Conservation (phyloP, 2,329 filamentous ascomycete genomes). For the Rutstroemia sp. region DNA sequence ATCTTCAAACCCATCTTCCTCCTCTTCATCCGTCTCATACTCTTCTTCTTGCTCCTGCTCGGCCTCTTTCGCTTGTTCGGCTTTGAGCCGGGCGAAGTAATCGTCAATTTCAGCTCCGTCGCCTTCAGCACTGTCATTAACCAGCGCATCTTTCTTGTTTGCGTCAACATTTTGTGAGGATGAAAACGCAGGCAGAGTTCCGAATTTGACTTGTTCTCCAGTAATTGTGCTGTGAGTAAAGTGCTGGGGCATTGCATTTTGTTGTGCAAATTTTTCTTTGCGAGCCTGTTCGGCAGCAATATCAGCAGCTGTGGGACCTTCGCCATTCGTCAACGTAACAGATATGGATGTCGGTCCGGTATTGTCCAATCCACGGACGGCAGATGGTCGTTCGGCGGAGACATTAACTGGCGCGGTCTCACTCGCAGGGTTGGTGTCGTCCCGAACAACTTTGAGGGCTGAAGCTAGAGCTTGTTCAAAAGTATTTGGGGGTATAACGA, state of each 20-base stretch:
- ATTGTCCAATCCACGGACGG: slow-evolving; percentile 61
- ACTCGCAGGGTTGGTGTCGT: slow-evolving; percentile 58
- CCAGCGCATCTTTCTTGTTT: slow-evolving; percentile 40
- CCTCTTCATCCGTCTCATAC: slow-evolving; percentile 41
- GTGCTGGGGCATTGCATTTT: slow-evolving; percentile 66
- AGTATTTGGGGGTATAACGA: slow-evolving; percentile 65
- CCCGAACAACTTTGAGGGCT: slow-evolving; percentile 56
- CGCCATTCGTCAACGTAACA: slow-evolving; percentile 59
- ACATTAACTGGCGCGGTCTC: slow-evolving; percentile 51
- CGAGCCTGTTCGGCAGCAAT: slow-evolving; percentile 56
- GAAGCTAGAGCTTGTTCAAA: slow-evolving; percentile 62
- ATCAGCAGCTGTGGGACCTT: slow-evolving; percentile 60
- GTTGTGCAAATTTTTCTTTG: slow-evolving; percentile 57
- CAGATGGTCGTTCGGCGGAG: slow-evolving; percentile 49
- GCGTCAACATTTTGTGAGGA: slow-evolving; percentile 31
- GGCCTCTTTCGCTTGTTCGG: slow-evolving; percentile 46
- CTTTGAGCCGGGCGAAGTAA: slow-evolving; percentile 60
- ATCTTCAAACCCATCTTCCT: slow-evolving; percentile 41
- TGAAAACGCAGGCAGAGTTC: slow-evolving; percentile 32
- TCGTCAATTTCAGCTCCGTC: slow-evolving; percentile 55
- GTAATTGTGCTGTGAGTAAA: slow-evolving; percentile 64
- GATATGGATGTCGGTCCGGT: slow-evolving; percentile 62
- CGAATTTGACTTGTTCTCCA: slow-evolving; percentile 49
- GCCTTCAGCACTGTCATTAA: slow-evolving; percentile 35
- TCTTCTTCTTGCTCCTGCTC: slow-evolving; percentile 44